A percentile compares a stretch with the other conserved stretches of the same genome.
Conservation (phyloP, 768 basidiomycete species). For the Tricholoma sp. region DNA sequence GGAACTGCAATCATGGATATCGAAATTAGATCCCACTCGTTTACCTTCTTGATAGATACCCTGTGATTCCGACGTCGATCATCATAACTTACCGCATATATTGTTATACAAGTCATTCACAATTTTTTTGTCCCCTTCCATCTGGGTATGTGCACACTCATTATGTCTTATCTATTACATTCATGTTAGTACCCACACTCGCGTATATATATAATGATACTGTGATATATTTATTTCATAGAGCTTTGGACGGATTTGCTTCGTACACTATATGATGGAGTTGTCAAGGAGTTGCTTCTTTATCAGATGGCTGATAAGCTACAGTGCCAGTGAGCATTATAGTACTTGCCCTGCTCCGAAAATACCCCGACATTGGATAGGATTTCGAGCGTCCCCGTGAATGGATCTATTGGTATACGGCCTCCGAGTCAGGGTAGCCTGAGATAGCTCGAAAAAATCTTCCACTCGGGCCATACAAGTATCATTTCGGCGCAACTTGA, state of each 20-base stretch:
- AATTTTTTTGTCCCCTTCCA: background rate
- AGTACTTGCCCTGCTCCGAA: too few species aligned
- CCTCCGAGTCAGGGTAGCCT: too few species aligned
- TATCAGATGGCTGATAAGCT: too few species aligned
- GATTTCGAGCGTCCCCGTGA: too few species aligned
- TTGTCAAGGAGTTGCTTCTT: too few species aligned
- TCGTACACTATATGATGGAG: background rate
- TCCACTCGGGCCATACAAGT: too few species aligned
- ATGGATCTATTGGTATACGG: too few species aligned
- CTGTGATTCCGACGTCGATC: background rate
- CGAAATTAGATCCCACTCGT: slow-evolving; percentile 80
- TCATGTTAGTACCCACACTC: background rate
- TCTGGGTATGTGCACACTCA: slow-evolving; percentile 1
- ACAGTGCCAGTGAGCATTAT: too few species aligned
- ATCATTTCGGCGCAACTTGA: too few species aligned
- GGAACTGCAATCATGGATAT: slow-evolving; percentile 82
- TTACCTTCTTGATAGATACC: slow-evolving; percentile 32
- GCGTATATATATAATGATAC: slow-evolving; percentile 3
- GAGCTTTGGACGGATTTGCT: background rate
- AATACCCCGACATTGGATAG: too few species aligned
- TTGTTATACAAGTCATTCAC: background rate
- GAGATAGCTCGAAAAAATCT: too few species aligned
- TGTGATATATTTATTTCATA: background rate
- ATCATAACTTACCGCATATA: slow-evolving; percentile 1
- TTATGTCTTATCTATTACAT: slow-evolving; percentile 5